Base-by-base conservation (phyloP, 495 filamentous ascomycete species). In the Poronia punctata region DNA sequence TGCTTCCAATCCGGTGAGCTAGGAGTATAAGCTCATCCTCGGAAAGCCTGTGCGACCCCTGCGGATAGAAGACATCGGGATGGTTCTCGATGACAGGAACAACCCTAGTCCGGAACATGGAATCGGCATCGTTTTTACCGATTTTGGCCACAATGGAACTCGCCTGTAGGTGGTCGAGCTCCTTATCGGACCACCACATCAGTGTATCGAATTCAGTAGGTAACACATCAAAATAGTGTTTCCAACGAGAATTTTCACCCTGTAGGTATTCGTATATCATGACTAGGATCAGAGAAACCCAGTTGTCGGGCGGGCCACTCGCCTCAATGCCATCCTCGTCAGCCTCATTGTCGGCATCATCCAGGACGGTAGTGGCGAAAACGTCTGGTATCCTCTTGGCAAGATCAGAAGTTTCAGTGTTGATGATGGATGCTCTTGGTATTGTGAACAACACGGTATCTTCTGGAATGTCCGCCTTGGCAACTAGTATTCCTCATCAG, bases 101-200 rank as follows among this genome's bases (percentile, higher is more conserved):
- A 26, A 95, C 67, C 2, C 67, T 67, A 27, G 77, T 50, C 5
- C 66, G 50, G 48, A 94, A 88, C 50, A 77, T 76, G 25, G 69
- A 58, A 35, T 94, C 81, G 2, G 88, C 88, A 25, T 74, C 69
- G 8, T 74, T 62, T 35, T 79, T 84, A 14, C 86, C 88, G 38
- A 96, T 85, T 53, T 88, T 94, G 39, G 76, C 60, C 7, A 82
- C 57, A 20, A 95, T 78, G 3, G 83, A 75, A 49, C 84, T 88
- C 12, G 77, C 85, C 60, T 88, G 84, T 15, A 96, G 74, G 49
- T 84, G 72, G 3, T 62, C 57, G 11, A 95, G 65, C 60, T 95
- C 88, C 0, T 63, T 56, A 5, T 70, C 55, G 2, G 80, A 74
- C 90, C 90, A 97, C 64, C 89, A 96, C 77, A 95, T 93, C 49